Evolutionary conservation across 176 grass and related monocot genomes (phyloP).

Genomic region (Bothriochloa decipiens): DNA sequence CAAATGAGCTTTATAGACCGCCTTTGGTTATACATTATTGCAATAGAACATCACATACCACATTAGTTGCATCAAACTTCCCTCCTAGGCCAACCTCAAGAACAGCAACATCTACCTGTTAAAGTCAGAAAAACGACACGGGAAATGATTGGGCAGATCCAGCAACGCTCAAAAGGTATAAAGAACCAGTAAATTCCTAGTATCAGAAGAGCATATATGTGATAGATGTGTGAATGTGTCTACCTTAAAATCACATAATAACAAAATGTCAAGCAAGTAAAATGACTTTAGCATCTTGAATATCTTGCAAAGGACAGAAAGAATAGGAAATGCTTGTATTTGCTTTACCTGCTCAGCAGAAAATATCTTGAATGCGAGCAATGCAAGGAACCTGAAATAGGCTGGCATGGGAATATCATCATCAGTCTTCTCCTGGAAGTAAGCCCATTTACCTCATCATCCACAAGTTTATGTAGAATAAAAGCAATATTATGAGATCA

Average conservation of each 20-base stretch:
- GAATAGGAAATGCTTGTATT: background rate
- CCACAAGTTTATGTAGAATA: slow-evolving; percentile 23
- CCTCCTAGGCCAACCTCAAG: slow-evolving; percentile 97
- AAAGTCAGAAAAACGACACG: slow-evolving; percentile 15
- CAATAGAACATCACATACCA: slow-evolving; percentile 60
- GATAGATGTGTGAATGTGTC: background rate
- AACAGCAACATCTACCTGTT: slow-evolving; percentile 95
- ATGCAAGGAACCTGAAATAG: slow-evolving; percentile 90
- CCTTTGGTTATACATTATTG: background rate
- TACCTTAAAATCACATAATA: background rate
- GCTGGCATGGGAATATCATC: slow-evolving; percentile 93
- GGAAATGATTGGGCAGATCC: background rate
- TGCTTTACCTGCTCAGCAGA: slow-evolving; percentile 76
- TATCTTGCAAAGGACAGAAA: background rate
- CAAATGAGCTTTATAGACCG: background rate
- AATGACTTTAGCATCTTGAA: background rate
- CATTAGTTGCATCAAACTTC: slow-evolving; percentile 96
- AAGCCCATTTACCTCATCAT: slow-evolving; percentile 36
- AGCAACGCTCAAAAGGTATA: slow-evolving; percentile 2
- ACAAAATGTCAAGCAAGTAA: background rate
- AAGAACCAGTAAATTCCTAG: background rate
- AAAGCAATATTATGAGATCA: slow-evolving; percentile 9
- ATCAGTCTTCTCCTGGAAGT: slow-evolving; percentile 84
- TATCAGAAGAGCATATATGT: slow-evolving; percentile 3
- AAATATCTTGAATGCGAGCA: slow-evolving; percentile 96